Conservation (phyloP, 495 filamentous ascomycete genomes). For the Hyaloscypha hepaticicola region DNA sequence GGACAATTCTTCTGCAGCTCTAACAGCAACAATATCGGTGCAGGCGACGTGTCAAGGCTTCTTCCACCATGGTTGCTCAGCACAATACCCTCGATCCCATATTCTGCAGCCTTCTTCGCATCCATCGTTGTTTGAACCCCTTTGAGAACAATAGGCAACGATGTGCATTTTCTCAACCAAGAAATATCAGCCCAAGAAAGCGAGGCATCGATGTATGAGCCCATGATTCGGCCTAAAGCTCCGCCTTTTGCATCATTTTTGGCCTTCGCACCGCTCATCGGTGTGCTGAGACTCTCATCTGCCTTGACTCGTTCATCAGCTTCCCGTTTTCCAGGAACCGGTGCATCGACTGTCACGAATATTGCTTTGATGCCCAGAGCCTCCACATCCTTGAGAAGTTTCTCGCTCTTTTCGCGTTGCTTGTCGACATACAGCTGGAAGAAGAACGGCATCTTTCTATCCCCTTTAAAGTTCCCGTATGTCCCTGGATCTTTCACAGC, state of each 20-base stretch:
- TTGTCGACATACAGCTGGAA: constrained; percentile 84
- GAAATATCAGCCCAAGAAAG: constrained; percentile 72
- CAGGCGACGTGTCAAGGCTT: constrained; percentile 61
- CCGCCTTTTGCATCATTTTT: constrained; percentile 68
- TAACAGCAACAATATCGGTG: constrained; percentile 61
- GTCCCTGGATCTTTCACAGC: constrained; percentile 38
- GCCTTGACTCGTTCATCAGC: constrained; percentile 55
- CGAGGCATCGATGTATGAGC: constrained; percentile 66
- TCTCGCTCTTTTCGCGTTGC: constrained; percentile 65
- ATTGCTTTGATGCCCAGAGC: constrained; percentile 62
- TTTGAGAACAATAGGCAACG: constrained; percentile 58
- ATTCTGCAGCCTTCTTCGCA: constrained; percentile 53
- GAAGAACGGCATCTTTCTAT: constrained; percentile 51
- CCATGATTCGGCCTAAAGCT: constrained; percentile 70
- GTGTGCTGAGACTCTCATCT: constrained; percentile 54
- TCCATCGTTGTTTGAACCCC: constrained; percentile 64
- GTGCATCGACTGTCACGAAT: constrained; percentile 67
- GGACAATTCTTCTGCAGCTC: constrained; percentile 61
- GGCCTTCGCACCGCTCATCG: constrained; percentile 57
- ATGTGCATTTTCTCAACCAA: constrained; percentile 49
- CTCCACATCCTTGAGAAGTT: constrained; percentile 55
- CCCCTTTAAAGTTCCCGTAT: constrained; percentile 30
- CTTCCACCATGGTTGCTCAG: constrained; percentile 71
- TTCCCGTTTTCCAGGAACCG: constrained; percentile 62
- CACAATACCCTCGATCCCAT: constrained; percentile 59